These are phyloP conservation scores for Chaetomium sp. DNA, from an alignment of 2,329 filamentous ascomycete genomes.

Conservation along the genomic window DNA sequence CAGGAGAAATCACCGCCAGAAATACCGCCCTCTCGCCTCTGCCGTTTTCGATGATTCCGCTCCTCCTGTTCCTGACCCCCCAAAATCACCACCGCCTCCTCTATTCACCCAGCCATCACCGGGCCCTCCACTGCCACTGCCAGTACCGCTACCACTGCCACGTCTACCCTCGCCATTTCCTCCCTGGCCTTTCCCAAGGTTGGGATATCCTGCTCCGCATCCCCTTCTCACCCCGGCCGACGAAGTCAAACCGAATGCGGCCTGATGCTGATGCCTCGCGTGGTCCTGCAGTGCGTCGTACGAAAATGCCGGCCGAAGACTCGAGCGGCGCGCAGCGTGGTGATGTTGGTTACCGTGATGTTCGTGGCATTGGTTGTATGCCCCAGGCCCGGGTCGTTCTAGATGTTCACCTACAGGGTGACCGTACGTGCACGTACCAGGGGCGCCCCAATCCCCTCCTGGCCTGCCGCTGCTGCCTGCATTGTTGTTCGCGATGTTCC, in stretches of 20 bases:
- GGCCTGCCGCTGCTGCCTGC: not conserved
- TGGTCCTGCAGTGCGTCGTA: conserved; percentile 14
- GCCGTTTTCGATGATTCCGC: conserved; percentile 2
- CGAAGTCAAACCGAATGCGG: not conserved
- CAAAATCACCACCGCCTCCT: not conserved
- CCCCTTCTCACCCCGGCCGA: not conserved
- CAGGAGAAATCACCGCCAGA: conserved; percentile 16
- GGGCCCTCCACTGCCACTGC: no score
- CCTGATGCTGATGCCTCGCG: conserved; percentile 8
- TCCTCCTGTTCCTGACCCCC: conserved; percentile 7
- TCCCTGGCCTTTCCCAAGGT: no score
- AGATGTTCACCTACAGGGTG: no score
- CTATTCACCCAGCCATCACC: not conserved
- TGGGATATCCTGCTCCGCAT: not conserved
- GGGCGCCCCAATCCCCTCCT: not conserved
- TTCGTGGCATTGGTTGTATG: not conserved
- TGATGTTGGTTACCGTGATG: not conserved
- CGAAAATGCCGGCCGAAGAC: conserved; percentile 13
- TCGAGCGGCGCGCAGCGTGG: not conserved
- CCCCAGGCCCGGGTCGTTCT: not conserved
- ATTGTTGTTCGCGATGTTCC: conserved; percentile 1
- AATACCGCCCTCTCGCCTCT: conserved; percentile 12
- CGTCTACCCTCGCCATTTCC: no score
- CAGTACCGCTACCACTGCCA: no score
- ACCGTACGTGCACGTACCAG: no score